phyloP scores from a whole-genome alignment of 805 yeast genomes.

The Kodamaea hsintzibuensis region DNA sequence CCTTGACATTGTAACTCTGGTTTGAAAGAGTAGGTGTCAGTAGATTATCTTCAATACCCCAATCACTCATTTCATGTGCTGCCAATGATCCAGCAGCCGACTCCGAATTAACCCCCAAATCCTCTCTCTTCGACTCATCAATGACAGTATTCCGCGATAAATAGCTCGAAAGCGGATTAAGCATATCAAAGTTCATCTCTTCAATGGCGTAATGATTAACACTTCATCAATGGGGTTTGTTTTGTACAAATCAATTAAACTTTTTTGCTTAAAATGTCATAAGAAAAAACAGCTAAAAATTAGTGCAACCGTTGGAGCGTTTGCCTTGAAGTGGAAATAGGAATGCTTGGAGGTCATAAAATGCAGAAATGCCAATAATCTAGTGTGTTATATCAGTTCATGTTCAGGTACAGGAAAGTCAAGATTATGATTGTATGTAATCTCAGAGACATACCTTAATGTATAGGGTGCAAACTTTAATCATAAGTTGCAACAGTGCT shows the following conservation, averaged over 20 bases:
- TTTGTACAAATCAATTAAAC: not conserved
- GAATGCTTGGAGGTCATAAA: not conserved
- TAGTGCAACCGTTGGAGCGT: not conserved
- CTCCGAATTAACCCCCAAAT: not conserved
- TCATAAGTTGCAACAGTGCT: not conserved
- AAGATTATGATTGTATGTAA: not conserved
- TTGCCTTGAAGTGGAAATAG: not conserved
- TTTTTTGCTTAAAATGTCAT: conserved; percentile 2
- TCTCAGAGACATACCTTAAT: too few relatives aligned
- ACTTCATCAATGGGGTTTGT: not conserved
- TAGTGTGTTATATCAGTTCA: not conserved
- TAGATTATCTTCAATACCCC: conserved; percentile 36
- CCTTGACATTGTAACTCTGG: conserved; percentile 9
- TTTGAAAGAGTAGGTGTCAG: conserved; percentile 13
- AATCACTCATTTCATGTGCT: conserved; percentile 27
- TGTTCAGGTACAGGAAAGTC: not conserved
- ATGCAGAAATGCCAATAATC: not conserved
- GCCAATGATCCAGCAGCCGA: not conserved
- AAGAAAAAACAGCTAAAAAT: not conserved
- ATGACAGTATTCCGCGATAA: conserved; percentile 12
- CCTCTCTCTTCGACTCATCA: not conserved
- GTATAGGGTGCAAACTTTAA: not conserved
- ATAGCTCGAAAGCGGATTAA: conserved; percentile 28
- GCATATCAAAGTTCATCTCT: conserved; percentile 29
- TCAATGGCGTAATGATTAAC: not conserved